A percentile compares a stretch with the other conserved stretches of the same genome.
phyloP scores from a whole-genome alignment of 1,139 yeast genomes.

The Lodderomyces oxycetoniae region DNA sequence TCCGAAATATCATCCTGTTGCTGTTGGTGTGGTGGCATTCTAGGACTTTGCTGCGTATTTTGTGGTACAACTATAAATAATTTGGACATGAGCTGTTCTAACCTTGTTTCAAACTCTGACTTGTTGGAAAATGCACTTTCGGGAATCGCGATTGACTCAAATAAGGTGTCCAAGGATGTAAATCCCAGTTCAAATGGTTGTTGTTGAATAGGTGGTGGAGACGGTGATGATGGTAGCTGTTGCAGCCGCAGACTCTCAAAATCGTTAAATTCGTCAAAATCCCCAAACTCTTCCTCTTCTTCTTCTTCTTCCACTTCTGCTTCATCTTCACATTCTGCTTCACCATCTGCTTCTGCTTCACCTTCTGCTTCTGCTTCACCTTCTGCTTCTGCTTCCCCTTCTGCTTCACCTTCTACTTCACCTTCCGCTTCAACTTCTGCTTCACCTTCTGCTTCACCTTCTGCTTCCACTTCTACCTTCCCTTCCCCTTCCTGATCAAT shows the following conservation, averaged over 20 bases:
- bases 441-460: too few species aligned
- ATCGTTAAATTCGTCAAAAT: slow-evolving; percentile 11
- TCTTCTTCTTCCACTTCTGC: slow-evolving; percentile 12
- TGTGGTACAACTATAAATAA: slow-evolving; percentile 15
- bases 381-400: slow-evolving; percentile 5
- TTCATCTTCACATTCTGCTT: slow-evolving; percentile 5
- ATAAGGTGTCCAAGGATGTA: background rate
- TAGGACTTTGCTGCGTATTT: background rate
- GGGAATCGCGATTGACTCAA: slow-evolving; percentile 8
- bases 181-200: slow-evolving; percentile 1
- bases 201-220: background rate
- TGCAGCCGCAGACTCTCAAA: slow-evolving; percentile 1
- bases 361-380: slow-evolving; percentile 8
- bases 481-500: too few species aligned
- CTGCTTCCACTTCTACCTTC: too few species aligned
- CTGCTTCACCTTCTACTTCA: slow-evolving; percentile 1
- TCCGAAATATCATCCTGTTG: background rate
- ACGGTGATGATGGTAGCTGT: background rate
- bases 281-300: slow-evolving; percentile 10
- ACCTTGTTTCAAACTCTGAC: slow-evolving; percentile 7
- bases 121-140: slow-evolving; percentile 3
- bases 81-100: slow-evolving; percentile 20
- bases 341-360: slow-evolving; percentile 5
- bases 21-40: background rate
- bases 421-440: background rate